phyloP scores from a whole-genome alignment of 306 rosid species.

The Quercus wislizeni region DNA sequence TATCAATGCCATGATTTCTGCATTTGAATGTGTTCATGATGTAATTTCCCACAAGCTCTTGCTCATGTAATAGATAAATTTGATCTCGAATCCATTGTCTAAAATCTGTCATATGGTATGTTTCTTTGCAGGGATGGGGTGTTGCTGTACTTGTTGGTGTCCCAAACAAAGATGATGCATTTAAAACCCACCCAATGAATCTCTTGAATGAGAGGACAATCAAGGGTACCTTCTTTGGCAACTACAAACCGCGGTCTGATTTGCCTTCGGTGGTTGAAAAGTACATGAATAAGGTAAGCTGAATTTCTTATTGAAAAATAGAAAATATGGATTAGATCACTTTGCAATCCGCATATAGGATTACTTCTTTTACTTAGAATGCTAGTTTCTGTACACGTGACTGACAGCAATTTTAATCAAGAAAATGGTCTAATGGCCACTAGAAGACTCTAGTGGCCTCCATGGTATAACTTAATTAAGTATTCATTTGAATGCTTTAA shows the following conservation, averaged over 20 bases:
- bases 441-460: too few species aligned
- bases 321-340: too few species aligned
- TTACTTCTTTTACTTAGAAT: too few species aligned
- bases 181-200: conserved; percentile 74
- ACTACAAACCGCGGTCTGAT: conserved; percentile 86
- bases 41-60: conserved; percentile 22
- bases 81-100: too few species aligned
- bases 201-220: conserved; percentile 77
- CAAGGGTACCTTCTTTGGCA: conserved; percentile 87
- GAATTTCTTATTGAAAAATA: too few species aligned
- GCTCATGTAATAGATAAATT: too few species aligned
- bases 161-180: conserved; percentile 77
- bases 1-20: conserved; percentile 82
- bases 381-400: too few species aligned
- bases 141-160: conserved; percentile 91
- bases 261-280: conserved; percentile 69
- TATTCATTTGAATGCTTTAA: too few species aligned
- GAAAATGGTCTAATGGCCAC: too few species aligned
- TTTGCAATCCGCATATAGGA: too few species aligned
- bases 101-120: background rate
- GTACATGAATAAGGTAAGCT: conserved; percentile 59
- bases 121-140: conserved; percentile 73
- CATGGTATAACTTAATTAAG: too few species aligned
- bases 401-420: too few species aligned
- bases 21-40: conserved; percentile 90